Evolutionary conservation across 768 basidiomycete genomes (phyloP).

Genomic region (Tylopilus vinaceipallidus): DNA sequence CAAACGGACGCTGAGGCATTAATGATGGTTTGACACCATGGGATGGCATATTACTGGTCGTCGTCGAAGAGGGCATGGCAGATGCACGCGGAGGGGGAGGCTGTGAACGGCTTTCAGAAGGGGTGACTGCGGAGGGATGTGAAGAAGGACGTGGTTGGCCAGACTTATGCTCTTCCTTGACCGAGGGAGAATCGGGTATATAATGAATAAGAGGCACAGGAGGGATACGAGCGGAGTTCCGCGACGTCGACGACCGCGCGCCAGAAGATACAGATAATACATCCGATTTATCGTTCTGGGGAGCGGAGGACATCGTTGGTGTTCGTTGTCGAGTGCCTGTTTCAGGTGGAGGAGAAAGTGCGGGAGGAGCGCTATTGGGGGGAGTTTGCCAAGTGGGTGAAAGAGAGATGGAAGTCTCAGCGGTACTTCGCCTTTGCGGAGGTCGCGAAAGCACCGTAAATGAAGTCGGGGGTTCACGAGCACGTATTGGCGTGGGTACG

Average conservation of each 20-base stretch:
- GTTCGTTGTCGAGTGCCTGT: slow-evolving; percentile 13
- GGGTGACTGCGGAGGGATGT: slow-evolving; percentile 8
- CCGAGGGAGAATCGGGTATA: slow-evolving; percentile 33
- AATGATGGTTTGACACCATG: slow-evolving; percentile 23
- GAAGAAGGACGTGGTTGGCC: slow-evolving; percentile 11
- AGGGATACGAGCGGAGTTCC: slow-evolving; percentile 25
- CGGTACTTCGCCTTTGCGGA: slow-evolving; percentile 34
- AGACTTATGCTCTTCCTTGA: slow-evolving; percentile 21
- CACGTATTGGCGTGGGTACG: slow-evolving; percentile 58
- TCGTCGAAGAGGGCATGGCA: slow-evolving; percentile 2
- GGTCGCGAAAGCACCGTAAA: slow-evolving; percentile 66
- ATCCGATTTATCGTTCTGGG: slow-evolving; percentile 29
- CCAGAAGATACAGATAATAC: slow-evolving; percentile 23
- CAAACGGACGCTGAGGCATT: slow-evolving; percentile 57
- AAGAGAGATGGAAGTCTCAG: slow-evolving; percentile 12
- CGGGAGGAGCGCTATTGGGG: background rate
- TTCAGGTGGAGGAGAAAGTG: slow-evolving; percentile 14
- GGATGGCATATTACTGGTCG: slow-evolving; percentile 26
- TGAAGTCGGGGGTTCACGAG: slow-evolving; percentile 51
- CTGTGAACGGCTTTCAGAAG: slow-evolving; percentile 13
- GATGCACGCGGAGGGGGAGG: slow-evolving; percentile 10
- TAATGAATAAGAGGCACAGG: slow-evolving; percentile 31
- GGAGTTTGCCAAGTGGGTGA: slow-evolving; percentile 10
- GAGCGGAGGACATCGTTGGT: background rate
- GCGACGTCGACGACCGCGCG: slow-evolving; percentile 22